A percentile compares a stretch with the other conserved stretches of the same genome.
Evolutionary conservation across 116 monocot species (phyloP).

Genomic region (Zostera marina): DNA sequence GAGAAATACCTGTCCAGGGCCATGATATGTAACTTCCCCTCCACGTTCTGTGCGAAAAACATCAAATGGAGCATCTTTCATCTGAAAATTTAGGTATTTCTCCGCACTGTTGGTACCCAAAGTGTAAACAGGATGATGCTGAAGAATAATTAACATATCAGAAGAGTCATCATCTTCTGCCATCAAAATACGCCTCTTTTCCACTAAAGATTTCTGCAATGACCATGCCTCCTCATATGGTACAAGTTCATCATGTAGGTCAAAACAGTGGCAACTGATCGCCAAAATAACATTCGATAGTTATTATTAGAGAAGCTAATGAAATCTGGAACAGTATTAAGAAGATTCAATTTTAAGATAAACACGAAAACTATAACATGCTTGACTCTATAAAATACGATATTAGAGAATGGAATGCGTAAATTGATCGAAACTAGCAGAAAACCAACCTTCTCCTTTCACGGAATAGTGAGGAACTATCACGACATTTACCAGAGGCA

Average conservation of each 20-base stretch:
- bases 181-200: conserved; percentile 29
- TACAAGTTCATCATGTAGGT: conserved; percentile 60
- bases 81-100: conserved; percentile 56
- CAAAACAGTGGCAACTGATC: conserved; percentile 58
- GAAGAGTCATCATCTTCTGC: conserved; percentile 53
- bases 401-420: no score
- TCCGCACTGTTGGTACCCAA: conserved; percentile 54
- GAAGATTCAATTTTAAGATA: no score
- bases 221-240: conserved; percentile 63
- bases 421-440: no score
- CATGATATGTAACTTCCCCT: conserved; percentile 90
- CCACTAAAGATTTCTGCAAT: conserved; percentile 63
- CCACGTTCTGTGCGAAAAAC: conserved; percentile 77
- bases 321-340: no score
- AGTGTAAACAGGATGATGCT: conserved; percentile 79
- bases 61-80: conserved; percentile 51
- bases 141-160: conserved; percentile 65
- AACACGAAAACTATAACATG: no score
- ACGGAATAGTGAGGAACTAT: no score
- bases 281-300: not conserved
- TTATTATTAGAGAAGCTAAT: not conserved
- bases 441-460: no score
- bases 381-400: no score
- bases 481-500: no score
- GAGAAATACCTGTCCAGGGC: conserved; percentile 73